A percentile compares a stretch with the other conserved stretches of the same genome.
phyloP scores from a whole-genome alignment of 805 yeast species.

The Tetrapisispora nanseiensis region DNA sequence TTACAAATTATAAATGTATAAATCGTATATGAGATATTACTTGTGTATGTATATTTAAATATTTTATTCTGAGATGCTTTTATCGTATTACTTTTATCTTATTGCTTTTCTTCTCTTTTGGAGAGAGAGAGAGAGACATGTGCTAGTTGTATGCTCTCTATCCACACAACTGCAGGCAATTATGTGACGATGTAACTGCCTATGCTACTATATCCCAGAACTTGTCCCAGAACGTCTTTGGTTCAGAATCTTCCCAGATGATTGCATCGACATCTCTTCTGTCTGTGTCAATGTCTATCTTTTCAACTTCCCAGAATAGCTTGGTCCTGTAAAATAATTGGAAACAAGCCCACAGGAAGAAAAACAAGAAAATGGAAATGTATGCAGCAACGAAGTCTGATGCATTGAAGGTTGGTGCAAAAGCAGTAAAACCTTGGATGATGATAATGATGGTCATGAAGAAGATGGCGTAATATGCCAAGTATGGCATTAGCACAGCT shows the following conservation, averaged over 20 bases:
- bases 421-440: conserved; percentile 63
- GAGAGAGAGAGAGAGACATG: too few species aligned
- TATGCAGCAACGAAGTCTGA: conserved; percentile 60
- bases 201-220: conserved; percentile 39
- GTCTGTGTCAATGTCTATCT: conserved; percentile 61
- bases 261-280: conserved; percentile 53
- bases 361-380: conserved; percentile 55
- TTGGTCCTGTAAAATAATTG: conserved; percentile 44
- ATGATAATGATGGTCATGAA: conserved; percentile 48
- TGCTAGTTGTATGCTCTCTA: too few species aligned
- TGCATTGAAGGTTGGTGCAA: conserved; percentile 43
- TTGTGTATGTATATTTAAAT: too few species aligned
- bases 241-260: conserved; percentile 47
- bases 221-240: conserved; percentile 43
- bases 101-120: too few species aligned
- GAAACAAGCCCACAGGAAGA: conserved; percentile 44
- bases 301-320: conserved; percentile 40
- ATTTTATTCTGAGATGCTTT: too few species aligned
- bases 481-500: conserved; percentile 58
- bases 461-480: conserved; percentile 53
- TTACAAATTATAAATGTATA: too few species aligned
- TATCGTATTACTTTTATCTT: too few species aligned
- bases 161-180: too few species aligned
- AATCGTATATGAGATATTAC: too few species aligned
- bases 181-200: too few species aligned